Conservation (phyloP, 345 rosid species). For the Crucihimalaya himalaica region DNA sequence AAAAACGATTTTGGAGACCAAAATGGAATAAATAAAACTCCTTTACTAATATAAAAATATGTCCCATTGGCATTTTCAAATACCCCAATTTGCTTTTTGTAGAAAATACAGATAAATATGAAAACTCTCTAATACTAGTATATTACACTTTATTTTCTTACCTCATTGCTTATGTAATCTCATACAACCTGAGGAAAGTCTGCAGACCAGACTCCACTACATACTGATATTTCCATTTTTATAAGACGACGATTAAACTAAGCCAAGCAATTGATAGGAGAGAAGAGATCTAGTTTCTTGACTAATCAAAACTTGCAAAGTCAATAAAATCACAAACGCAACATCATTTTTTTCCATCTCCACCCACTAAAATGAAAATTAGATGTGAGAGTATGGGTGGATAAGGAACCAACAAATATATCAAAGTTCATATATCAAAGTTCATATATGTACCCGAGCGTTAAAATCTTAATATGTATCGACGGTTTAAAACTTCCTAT, state of each 20-base stretch:
- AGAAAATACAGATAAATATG: background rate
- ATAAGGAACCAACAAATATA: background rate
- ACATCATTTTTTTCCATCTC: background rate
- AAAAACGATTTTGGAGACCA: constrained; percentile 25
- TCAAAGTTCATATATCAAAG: constrained; percentile 5
- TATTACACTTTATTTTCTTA: constrained; percentile 1
- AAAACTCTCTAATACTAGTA: background rate
- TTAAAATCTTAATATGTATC: background rate
- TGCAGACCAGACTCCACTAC: constrained; percentile 24
- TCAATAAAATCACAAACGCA: constrained; percentile 1
- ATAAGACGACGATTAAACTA: background rate
- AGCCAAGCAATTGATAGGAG: background rate
- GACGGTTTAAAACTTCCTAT: background rate
- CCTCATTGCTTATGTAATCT: constrained; percentile 33
- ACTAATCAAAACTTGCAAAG: background rate
- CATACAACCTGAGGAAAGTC: constrained; percentile 33
- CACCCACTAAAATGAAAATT: background rate
- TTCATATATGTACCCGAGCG: background rate
- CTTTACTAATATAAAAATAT: background rate
- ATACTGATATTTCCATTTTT: background rate
- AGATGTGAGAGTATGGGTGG: background rate
- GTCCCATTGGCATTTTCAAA: constrained; percentile 23
- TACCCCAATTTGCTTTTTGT: constrained; percentile 7
- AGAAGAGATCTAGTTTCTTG: background rate
- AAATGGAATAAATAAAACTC: background rate